A percentile compares a stretch with the other conserved stretches of the same genome.
These are phyloP conservation scores for Trichoderma arundinaceum DNA, from an alignment of 2,329 filamentous ascomycete species.

Conservation along the genomic window DNA sequence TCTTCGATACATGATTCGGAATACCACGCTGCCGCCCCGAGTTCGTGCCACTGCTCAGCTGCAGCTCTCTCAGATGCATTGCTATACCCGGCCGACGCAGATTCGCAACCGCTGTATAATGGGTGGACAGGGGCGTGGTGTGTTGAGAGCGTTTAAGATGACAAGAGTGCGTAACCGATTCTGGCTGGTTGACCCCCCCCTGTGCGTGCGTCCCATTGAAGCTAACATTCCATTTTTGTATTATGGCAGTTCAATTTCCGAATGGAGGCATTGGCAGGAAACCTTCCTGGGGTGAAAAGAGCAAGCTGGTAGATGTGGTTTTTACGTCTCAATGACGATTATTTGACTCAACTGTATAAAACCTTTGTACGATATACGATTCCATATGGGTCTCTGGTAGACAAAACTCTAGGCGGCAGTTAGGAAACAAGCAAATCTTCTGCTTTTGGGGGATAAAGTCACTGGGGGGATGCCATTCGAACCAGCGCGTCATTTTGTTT, in stretches of 20 bases:
- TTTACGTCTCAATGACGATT: constrained; percentile 17
- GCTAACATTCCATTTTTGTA: not conserved
- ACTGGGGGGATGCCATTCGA: not conserved
- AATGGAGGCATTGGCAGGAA: constrained; percentile 82
- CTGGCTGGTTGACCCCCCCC: no score
- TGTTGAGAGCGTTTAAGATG: constrained; percentile 93
- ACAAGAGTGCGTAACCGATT: constrained; percentile 64
- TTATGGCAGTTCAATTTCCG: constrained; percentile 86
- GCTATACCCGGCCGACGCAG: constrained; percentile 91
- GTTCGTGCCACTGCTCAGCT: constrained; percentile 91
- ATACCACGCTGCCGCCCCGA: constrained; percentile 81
- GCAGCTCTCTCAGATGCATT: constrained; percentile 92
- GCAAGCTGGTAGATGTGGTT: constrained; percentile 79
- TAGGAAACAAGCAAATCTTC: not conserved
- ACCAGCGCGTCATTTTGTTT: not conserved
- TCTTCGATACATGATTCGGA: constrained; percentile 89
- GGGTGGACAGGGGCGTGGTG: constrained; percentile 86
- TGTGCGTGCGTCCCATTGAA: no score
- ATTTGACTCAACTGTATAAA: constrained; percentile 19
- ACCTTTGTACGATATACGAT: constrained; percentile 24
- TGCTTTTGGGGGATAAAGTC: not conserved
- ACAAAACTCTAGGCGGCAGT: not conserved
- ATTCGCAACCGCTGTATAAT: constrained; percentile 92
- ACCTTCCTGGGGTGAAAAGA: constrained; percentile 91
- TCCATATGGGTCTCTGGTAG: not conserved